Percentiles rank a stretch among this genome's conserved stretches.
Conservation (phyloP, 257 asterid genomes). For the Solanum clarkiae region DNA sequence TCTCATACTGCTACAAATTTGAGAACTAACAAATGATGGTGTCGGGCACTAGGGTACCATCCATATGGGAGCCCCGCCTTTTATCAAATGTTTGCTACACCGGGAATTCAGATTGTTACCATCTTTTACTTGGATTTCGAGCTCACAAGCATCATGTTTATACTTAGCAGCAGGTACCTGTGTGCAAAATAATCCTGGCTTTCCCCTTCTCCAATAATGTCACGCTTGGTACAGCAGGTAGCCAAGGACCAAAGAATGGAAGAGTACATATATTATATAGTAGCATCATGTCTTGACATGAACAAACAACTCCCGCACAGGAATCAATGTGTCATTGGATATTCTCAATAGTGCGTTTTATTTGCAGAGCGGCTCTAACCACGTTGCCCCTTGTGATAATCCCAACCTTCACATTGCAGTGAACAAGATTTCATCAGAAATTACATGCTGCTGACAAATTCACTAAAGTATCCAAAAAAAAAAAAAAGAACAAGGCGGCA, state of each 20-base stretch:
- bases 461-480: neutral
- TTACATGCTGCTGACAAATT: neutral
- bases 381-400: slow-evolving; percentile 85
- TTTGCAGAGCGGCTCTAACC: slow-evolving; percentile 80
- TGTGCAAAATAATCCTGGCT: neutral
- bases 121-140: neutral
- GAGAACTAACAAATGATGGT: neutral
- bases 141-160: neutral
- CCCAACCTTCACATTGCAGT: slow-evolving; percentile 44
- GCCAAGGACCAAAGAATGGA: neutral
- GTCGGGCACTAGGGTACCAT: neutral
- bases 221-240: neutral
- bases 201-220: neutral
- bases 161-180: neutral
- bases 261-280: neutral
- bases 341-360: slow-evolving; percentile 38
- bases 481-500: neutral
- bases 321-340: slow-evolving; percentile 6
- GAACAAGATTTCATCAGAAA: neutral
- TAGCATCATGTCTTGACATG: neutral
- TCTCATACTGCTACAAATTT: neutral
- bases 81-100: neutral
- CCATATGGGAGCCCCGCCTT: neutral
- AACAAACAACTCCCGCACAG: neutral
- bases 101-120: neutral